A percentile compares a stretch with the other conserved stretches of the same genome.
These are phyloP conservation scores for Triglochin maritima DNA, from an alignment of 106 monocot genomes.

Conservation along the genomic window DNA sequence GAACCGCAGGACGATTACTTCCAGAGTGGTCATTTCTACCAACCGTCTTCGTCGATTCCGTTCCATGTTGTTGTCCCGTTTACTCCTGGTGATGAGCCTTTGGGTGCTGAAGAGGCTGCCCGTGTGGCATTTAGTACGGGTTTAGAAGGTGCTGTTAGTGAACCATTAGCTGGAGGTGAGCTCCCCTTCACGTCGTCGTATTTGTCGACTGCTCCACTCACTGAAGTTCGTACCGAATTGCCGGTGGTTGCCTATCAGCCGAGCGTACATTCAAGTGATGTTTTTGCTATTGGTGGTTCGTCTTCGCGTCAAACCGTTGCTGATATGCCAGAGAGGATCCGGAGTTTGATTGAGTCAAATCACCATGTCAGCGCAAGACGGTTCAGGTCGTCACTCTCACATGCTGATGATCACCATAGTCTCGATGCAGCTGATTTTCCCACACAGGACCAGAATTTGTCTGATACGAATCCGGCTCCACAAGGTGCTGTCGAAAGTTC, in stretches of 20 bases:
- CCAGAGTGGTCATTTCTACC: conserved; percentile 21
- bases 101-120: background rate
- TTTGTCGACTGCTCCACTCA: background rate
- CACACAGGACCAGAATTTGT: conserved; percentile 7
- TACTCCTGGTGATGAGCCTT: background rate
- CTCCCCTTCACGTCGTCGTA: background rate
- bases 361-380: conserved; percentile 20
- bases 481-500: conserved; percentile 12
- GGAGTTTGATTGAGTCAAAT: conserved; percentile 43
- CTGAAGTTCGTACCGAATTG: background rate
- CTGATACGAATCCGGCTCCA: conserved; percentile 12
- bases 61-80: background rate
- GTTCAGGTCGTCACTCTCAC: conserved; percentile 24
- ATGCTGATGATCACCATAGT: conserved; percentile 14
- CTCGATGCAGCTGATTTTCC: conserved; percentile 4
- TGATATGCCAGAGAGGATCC: conserved; percentile 33
- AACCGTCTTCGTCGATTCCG: background rate
- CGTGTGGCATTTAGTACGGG: background rate
- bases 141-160: background rate
- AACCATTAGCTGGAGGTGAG: conserved; percentile 7
- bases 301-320: conserved; percentile 21
- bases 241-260: conserved; percentile 16
- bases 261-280: conserved; percentile 3
- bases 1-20: conserved; percentile 17
- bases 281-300: conserved; percentile 13